Percentiles rank a stretch among this genome's conserved stretches.
These are phyloP conservation scores for Corniculantispora saksenae DNA, from an alignment of 2,329 filamentous ascomycete species.

Conservation along the genomic window DNA sequence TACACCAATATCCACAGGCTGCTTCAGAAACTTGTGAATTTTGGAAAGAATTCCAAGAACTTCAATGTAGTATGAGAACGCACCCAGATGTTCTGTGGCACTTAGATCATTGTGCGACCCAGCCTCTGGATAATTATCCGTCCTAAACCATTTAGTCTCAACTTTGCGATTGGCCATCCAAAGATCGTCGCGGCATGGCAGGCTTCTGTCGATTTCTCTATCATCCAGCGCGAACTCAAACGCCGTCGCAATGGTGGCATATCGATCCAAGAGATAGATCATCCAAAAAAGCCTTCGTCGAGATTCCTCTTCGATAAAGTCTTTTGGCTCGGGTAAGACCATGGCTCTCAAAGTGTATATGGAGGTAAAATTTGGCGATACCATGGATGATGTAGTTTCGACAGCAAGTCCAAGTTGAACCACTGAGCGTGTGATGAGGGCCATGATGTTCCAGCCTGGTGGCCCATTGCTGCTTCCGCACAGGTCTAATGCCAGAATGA, in stretches of 20 bases:
- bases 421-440: conserved; percentile 82
- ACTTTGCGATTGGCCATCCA: conserved; percentile 83
- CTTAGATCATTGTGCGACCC: conserved; percentile 63
- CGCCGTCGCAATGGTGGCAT: conserved; percentile 86
- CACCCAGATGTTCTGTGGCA: conserved; percentile 78
- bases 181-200: conserved; percentile 85
- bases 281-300: conserved; percentile 88
- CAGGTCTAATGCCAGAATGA: conserved; percentile 82
- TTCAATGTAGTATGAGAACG: conserved; percentile 89
- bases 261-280: conserved; percentile 86
- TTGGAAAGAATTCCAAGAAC: conserved; percentile 83
- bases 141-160: conserved; percentile 79
- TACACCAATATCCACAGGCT: conserved; percentile 84
- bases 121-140: conserved; percentile 45
- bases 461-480: conserved; percentile 87
- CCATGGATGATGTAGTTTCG: conserved; percentile 76
- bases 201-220: conserved; percentile 81
- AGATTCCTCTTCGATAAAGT: conserved; percentile 89
- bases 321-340: conserved; percentile 77
- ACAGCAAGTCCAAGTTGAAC: conserved; percentile 85
- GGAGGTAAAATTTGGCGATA: conserved; percentile 77
- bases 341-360: conserved; percentile 88
- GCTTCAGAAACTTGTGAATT: conserved; percentile 86
- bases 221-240: conserved; percentile 91
- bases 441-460: conserved; percentile 88